phyloP scores from a whole-genome alignment of 768 basidiomycete genomes.

The Lactifluus hygrophoroides region DNA sequence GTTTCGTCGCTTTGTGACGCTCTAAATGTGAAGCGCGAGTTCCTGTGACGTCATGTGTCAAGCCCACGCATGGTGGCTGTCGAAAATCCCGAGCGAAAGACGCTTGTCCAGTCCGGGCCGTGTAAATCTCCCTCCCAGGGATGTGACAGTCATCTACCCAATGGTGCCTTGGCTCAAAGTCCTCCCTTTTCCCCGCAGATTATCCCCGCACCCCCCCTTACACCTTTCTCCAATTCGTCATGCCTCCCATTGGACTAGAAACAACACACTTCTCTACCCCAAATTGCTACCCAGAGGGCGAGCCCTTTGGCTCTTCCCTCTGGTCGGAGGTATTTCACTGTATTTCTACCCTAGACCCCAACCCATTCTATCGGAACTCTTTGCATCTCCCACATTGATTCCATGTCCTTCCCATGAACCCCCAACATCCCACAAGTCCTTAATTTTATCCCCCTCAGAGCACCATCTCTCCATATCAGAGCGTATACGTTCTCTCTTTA shows the following conservation, averaged over 20 bases:
- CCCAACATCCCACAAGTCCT: conserved; percentile 20
- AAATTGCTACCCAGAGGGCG: conserved; percentile 25
- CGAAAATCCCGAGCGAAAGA: not conserved
- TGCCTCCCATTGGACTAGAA: conserved; percentile 20
- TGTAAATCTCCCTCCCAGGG: not conserved
- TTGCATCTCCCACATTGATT: conserved; percentile 43
- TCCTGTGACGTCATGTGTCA: not conserved
- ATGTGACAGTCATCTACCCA: not conserved
- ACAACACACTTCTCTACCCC: conserved; percentile 23
- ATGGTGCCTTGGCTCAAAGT: conserved; percentile 25
- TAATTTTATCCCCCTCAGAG: conserved; percentile 67
- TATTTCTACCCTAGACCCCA: conserved; percentile 39
- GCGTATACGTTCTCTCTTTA: conserved; percentile 41
- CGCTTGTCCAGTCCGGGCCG: not conserved
- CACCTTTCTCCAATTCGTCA: conserved; percentile 21
- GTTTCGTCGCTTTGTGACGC: not conserved
- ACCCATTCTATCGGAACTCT: conserved; percentile 38
- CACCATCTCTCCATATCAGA: conserved; percentile 38
- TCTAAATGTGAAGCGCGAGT: not conserved
- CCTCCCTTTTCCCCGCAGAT: conserved; percentile 23
- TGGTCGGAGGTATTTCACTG: conserved; percentile 46
- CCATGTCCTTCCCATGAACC: conserved; percentile 30
- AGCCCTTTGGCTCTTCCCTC: conserved; percentile 46
- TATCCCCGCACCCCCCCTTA: conserved; percentile 19
- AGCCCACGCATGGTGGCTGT: not conserved